These are phyloP conservation scores for Botrytis hyacinthi DNA, from an alignment of 2,329 filamentous ascomycete species.

Conservation along the genomic window DNA sequence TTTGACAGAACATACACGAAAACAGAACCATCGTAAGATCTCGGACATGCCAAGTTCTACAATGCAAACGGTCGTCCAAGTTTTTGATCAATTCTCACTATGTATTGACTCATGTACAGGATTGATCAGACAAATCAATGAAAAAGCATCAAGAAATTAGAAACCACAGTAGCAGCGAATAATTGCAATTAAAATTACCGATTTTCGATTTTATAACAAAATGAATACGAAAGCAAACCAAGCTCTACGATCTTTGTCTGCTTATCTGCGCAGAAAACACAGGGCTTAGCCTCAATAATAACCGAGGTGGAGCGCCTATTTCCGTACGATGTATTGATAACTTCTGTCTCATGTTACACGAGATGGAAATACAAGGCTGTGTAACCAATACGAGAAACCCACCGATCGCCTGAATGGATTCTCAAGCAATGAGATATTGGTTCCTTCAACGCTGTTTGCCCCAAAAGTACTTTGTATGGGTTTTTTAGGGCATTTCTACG, in stretches of 20 bases:
- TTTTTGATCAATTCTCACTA: background rate
- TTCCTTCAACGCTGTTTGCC: fast-evolving
- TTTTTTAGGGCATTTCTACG: background rate
- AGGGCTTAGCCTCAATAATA: background rate
- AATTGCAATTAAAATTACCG: fast-evolving
- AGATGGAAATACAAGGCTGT: background rate
- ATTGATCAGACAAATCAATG: background rate
- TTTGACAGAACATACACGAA: background rate
- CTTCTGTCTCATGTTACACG: background rate
- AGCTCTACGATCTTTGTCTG: background rate
- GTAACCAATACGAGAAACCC: background rate
- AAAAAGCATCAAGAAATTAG: background rate
- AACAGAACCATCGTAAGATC: background rate
- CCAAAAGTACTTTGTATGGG: no score
- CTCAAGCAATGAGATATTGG: background rate
- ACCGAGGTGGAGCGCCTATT: background rate
- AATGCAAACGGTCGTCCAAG: background rate
- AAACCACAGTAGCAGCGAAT: background rate
- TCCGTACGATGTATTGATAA: background rate
- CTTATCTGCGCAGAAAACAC: background rate
- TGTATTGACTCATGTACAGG: no score
- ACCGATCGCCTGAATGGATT: background rate
- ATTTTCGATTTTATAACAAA: fast-evolving
- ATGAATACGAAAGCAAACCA: background rate
- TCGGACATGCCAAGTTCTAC: no score